A percentile compares a stretch with the other conserved stretches of the same genome.
phyloP scores from a whole-genome alignment of 1,284 basidiomycete species.

The Porogramme epimiltina region DNA sequence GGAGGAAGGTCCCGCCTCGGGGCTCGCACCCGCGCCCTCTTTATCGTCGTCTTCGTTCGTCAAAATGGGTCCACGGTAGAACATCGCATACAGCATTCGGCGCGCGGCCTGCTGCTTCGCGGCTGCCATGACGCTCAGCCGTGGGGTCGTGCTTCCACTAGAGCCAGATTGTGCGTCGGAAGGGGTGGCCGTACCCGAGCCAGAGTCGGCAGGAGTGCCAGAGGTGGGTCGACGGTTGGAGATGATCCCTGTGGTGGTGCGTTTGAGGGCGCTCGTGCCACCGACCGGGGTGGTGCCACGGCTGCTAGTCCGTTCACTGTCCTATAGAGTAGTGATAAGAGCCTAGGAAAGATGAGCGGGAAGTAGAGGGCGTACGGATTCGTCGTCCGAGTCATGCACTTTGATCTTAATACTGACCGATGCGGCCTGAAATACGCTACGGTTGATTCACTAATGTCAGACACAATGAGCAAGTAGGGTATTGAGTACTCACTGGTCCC shows the following conservation, averaged over 20 bases:
- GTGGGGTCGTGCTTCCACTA: constrained; percentile 36
- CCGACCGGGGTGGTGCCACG: not conserved
- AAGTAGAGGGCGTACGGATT: constrained; percentile 27
- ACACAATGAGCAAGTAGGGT: too few relatives aligned
- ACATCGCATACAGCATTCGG: constrained; percentile 74
- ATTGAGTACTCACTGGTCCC: constrained; percentile 80
- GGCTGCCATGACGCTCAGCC: constrained; percentile 57
- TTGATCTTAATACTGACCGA: constrained; percentile 78
- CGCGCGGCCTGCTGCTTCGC: constrained; percentile 82
- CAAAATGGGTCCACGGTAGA: constrained; percentile 75
- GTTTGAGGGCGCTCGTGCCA: constrained; percentile 40
- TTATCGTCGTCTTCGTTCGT: constrained; percentile 42
- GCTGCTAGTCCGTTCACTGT: constrained; percentile 22
- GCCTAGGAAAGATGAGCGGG: not conserved
- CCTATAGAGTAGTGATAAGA: constrained; percentile 21
- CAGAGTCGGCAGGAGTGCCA: constrained; percentile 51
- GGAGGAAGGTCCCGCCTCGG: not conserved
- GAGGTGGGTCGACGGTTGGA: constrained; percentile 66
- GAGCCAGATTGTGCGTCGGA: constrained; percentile 31
- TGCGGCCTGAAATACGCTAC: constrained; percentile 76
- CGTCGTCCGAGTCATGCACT: constrained; percentile 51
- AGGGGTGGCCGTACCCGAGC: constrained; percentile 53
- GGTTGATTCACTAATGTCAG: not conserved
- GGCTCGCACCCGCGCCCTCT: not conserved
- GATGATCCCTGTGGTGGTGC: constrained; percentile 76